Percentiles rank a stretch among this genome's conserved stretches.
phyloP scores from a whole-genome alignment of 2,329 filamentous ascomycete genomes.

The Colletotrichum trifolii region DNA sequence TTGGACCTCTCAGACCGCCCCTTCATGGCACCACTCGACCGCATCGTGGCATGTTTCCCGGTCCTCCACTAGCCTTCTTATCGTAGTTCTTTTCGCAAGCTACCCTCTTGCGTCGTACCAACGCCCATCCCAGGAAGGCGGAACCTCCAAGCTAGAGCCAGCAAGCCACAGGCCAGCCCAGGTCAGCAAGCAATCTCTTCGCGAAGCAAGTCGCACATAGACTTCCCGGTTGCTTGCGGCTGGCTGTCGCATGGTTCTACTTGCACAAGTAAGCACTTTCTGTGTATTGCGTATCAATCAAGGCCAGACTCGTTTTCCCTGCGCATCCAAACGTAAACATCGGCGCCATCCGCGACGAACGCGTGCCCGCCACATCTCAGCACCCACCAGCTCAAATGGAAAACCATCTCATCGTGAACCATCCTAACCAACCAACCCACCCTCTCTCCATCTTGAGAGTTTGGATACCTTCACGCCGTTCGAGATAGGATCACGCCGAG shows the following conservation, averaged over 20 bases:
- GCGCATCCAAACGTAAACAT: constrained; percentile 9
- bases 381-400: not conserved
- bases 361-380: constrained; percentile 22
- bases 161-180: too few species aligned
- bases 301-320: constrained; percentile 1
- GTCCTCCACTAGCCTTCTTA: too few species aligned
- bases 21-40: constrained; percentile 7
- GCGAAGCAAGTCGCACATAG: too few species aligned
- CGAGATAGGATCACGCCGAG: constrained; percentile 34
- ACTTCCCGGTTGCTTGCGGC: too few species aligned
- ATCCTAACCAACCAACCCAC: not conserved
- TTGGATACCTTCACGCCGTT: constrained; percentile 31
- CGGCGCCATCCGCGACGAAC: constrained; percentile 34
- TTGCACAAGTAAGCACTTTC: not conserved
- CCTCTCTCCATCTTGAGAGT: constrained; percentile 1
- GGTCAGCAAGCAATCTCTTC: too few species aligned
- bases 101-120: too few species aligned
- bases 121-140: constrained; percentile 11
- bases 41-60: constrained; percentile 9
- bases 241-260: too few species aligned
- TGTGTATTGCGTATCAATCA: not conserved
- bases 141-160: constrained; percentile 2
- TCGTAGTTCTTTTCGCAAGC: too few species aligned
- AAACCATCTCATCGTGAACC: constrained; percentile 13
- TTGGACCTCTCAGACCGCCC: not conserved